Conservation (phyloP, 1,284 basidiomycete species). For the Lignosus rhinocerotis region DNA sequence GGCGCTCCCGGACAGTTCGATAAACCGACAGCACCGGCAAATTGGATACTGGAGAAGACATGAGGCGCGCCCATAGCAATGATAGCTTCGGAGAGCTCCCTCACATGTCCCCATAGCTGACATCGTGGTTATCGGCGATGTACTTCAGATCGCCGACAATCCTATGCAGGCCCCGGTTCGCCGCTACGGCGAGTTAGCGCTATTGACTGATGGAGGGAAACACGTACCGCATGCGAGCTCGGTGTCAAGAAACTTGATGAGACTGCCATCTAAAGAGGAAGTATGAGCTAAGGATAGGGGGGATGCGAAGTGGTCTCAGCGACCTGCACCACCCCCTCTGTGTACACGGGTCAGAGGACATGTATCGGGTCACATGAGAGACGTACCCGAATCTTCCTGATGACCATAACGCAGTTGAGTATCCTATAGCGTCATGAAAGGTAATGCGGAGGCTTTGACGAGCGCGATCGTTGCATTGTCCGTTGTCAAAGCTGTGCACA, state of each 20-base stretch:
- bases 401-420: slow-evolving; percentile 5
- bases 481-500: slow-evolving; percentile 5
- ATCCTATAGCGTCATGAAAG: slow-evolving; percentile 22
- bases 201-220: not conserved
- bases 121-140: slow-evolving; percentile 21
- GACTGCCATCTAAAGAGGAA: slow-evolving; percentile 24
- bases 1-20: slow-evolving; percentile 31
- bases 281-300: not conserved
- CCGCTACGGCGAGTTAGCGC: slow-evolving; percentile 1
- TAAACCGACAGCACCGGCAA: slow-evolving; percentile 29
- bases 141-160: slow-evolving; percentile 22
- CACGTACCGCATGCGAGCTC: slow-evolving; percentile 22
- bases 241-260: slow-evolving; percentile 23
- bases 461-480: slow-evolving; percentile 17
- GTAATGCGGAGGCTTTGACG: slow-evolving; percentile 17
- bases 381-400: slow-evolving; percentile 3
- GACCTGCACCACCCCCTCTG: slow-evolving; percentile 18
- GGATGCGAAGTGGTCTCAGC: not conserved
- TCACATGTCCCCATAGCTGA: slow-evolving; percentile 30
- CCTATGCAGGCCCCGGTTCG: slow-evolving; percentile 22
- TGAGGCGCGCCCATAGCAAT: not conserved
- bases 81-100: not conserved
- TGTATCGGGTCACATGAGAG: not conserved
- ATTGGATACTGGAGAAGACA: slow-evolving; percentile 24
- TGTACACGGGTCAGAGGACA: not conserved